phyloP scores from a whole-genome alignment of 2,329 filamentous ascomycete genomes.

The Neopestalotiopsis rosae region DNA sequence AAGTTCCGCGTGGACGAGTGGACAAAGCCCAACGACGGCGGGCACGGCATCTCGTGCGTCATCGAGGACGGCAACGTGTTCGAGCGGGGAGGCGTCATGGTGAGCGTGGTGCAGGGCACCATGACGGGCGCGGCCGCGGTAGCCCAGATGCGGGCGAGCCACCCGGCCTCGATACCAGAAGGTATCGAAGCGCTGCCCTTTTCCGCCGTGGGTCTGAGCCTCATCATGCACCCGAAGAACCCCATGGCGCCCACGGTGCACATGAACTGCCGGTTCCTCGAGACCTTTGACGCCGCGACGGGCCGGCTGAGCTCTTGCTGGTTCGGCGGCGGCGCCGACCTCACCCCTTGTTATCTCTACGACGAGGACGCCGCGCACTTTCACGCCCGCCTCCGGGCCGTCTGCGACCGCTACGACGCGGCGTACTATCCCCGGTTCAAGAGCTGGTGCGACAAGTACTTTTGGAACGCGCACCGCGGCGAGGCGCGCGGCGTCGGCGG shows the following conservation, averaged over 20 bases:
- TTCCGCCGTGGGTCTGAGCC: constrained; percentile 90
- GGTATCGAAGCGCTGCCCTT: constrained; percentile 74
- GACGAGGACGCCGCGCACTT: constrained; percentile 97
- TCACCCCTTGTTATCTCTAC: constrained; percentile 93
- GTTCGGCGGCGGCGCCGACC: constrained; percentile 94
- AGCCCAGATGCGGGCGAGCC: constrained; percentile 86
- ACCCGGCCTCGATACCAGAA: constrained; percentile 79
- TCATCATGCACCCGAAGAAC: constrained; percentile 92
- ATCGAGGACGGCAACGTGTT: constrained; percentile 98
- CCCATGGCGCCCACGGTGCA: constrained; percentile 98
- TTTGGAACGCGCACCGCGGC: constrained; percentile 87
- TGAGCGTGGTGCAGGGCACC: constrained; percentile 91
- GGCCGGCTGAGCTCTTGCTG: constrained; percentile 83
- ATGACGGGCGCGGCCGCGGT: constrained; percentile 85
- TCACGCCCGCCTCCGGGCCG: constrained; percentile 88
- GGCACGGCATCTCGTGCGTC: constrained; percentile 92
- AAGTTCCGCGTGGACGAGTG: constrained; percentile 86
- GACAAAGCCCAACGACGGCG: constrained; percentile 84
- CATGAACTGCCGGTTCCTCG: constrained; percentile 97
- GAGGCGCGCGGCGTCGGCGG: constrained; percentile 90
- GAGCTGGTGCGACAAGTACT: constrained; percentile 98
- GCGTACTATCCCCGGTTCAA: constrained; percentile 94
- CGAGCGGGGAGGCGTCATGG: constrained; percentile 95
- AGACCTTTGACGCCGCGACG: constrained; percentile 85
- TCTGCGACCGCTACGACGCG: constrained; percentile 91